Evolutionary conservation across 805 yeast species (phyloP), one percentile per base, ranked within the genome.

Genomic region (Candida incommunis): DNA sequence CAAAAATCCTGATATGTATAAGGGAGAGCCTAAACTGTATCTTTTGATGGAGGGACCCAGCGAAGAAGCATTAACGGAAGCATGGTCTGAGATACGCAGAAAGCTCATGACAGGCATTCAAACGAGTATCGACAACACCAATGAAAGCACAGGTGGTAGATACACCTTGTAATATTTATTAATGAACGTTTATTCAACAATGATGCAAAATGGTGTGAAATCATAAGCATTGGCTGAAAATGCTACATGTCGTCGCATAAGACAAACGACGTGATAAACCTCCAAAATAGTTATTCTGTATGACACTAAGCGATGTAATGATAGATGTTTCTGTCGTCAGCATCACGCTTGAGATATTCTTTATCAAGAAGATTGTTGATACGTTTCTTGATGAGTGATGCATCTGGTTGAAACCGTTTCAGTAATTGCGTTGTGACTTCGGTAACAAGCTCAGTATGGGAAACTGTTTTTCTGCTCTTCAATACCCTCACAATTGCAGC

Each of bases 401-500:
- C 78, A 47, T 75, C 74, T 1, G 95, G 87, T 43, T 72, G 73
- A 60, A 87, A 88, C 48, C 92, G 65, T 34, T 68, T 65, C 21
- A 68, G 60, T 42, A 86, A 65, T 49, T 75, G 82, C 43, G 71
- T 70, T 21, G 80, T 69, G 3, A 78, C 75, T 52, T 80, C 87
- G 26, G 70, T 72, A n/a, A 83, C 65, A 44, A 87, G 66, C 5
- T 79, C 80, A 51, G 76, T 77, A 57, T 82, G 90, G 22, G 60
- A 66, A 45, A 80, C 52, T 0, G 69, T 62, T 52, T 77, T 80
- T 26, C 87, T 66, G 1, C 84, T 40, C 24, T 87, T 87, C 90
- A 87, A 79, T n/a, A 80, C 76, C 43, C 96, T 70, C 3, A 87
- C 94, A 46, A 87, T 73, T 0, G 94, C 92, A 1, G 96, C 95